These are phyloP conservation scores for Penicillium crystallinum DNA, from an alignment of 495 filamentous ascomycete species.

Conservation along the genomic window DNA sequence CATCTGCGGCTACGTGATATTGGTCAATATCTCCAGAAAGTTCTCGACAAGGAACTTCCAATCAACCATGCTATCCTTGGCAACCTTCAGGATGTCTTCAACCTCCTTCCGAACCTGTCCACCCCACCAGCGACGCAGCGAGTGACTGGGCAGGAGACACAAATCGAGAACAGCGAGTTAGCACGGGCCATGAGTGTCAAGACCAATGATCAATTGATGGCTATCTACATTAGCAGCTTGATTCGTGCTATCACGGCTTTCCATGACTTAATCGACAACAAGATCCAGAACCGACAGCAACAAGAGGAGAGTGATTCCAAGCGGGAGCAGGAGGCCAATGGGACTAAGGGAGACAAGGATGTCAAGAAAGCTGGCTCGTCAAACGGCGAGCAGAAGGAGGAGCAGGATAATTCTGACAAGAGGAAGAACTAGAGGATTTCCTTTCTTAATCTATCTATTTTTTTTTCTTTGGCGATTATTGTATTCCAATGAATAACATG, in stretches of 20 bases:
- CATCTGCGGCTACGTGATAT: slow-evolving; percentile 95
- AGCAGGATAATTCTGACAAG: slow-evolving; percentile 58
- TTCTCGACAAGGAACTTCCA: slow-evolving; percentile 83
- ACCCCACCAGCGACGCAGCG: slow-evolving; percentile 60
- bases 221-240: slow-evolving; percentile 92
- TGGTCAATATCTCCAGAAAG: slow-evolving; percentile 90
- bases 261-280: slow-evolving; percentile 99
- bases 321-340: slow-evolving; percentile 60
- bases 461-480: slow-evolving; percentile 9
- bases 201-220: slow-evolving; percentile 98
- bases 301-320: slow-evolving; percentile 90
- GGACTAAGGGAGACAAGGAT: slow-evolving; percentile 59
- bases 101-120: slow-evolving; percentile 92
- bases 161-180: slow-evolving; percentile 70
- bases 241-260: slow-evolving; percentile 98
- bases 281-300: slow-evolving; percentile 97
- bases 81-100: slow-evolving; percentile 98
- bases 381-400: slow-evolving; percentile 61
- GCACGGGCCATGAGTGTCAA: slow-evolving; percentile 95
- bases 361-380: slow-evolving; percentile 53
- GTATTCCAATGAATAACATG: slow-evolving; percentile 27
- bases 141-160: slow-evolving; percentile 42
- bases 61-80: slow-evolving; percentile 97
- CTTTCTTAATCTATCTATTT: slow-evolving; percentile 4
- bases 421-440: slow-evolving; percentile 49